Evolutionary conservation across 2,329 filamentous ascomycete genomes (phyloP).

Genomic region (Ophidiomyces ophidiicola): DNA sequence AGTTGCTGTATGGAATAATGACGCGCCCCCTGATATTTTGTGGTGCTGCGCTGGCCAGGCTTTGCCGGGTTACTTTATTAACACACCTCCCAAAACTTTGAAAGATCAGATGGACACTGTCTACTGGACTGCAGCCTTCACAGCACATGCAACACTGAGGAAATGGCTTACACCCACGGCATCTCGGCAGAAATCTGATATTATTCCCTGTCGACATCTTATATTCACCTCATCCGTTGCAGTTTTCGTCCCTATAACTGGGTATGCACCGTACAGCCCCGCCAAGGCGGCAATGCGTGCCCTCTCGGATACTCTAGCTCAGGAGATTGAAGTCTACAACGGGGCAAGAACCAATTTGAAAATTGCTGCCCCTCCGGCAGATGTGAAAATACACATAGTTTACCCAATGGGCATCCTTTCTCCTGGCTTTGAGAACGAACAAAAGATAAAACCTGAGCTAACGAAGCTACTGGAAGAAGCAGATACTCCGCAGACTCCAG

Average conservation of each 20-base stretch:
- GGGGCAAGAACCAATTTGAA: slow-evolving; percentile 39
- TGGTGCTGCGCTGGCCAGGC: slow-evolving; percentile 79
- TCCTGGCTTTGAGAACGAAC: slow-evolving; percentile 63
- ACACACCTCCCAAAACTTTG: slow-evolving; percentile 54
- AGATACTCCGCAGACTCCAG: slow-evolving; percentile 68
- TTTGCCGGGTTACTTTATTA: slow-evolving; percentile 63
- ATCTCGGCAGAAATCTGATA: slow-evolving; percentile 21
- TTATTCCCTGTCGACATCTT: slow-evolving; percentile 50
- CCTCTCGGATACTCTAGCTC: slow-evolving; percentile 68
- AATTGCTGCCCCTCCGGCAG: slow-evolving; percentile 41
- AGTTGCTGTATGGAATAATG: slow-evolving; percentile 66
- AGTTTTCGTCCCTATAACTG: slow-evolving; percentile 63
- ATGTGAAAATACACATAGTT: slow-evolving; percentile 68
- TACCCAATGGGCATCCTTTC: slow-evolving; percentile 73
- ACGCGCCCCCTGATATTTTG: slow-evolving; percentile 63
- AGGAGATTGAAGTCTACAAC: slow-evolving; percentile 79
- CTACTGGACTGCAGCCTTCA: slow-evolving; percentile 76
- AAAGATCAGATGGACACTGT: slow-evolving; percentile 81
- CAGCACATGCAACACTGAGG: slow-evolving; percentile 65
- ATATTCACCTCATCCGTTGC: slow-evolving; percentile 73
- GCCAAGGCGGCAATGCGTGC: slow-evolving; percentile 75
- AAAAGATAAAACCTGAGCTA: slow-evolving; percentile 64
- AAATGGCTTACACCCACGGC: slow-evolving; percentile 51
- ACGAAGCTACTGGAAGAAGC: slow-evolving; percentile 67
- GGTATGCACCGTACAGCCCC: slow-evolving; percentile 74